Percentiles rank a stretch among this genome's conserved stretches.
phyloP scores from a whole-genome alignment of 352 stramenopile genomes.

The Phytophthora ohioensis region DNA sequence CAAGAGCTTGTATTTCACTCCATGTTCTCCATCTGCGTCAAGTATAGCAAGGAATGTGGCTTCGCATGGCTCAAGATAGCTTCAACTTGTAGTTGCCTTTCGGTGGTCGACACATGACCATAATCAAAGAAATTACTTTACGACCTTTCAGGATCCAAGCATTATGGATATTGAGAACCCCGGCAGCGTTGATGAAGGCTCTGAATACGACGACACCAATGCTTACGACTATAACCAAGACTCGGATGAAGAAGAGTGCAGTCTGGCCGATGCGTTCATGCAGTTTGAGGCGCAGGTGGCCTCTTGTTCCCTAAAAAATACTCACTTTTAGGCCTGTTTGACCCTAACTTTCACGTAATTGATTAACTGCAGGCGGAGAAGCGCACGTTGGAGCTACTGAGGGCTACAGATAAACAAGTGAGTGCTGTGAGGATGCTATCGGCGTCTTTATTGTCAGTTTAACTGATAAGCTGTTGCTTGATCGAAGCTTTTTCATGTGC shows the following conservation, averaged over 20 bases:
- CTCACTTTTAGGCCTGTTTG: not conserved
- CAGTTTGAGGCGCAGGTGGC: conserved; percentile 60
- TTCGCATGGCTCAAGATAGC: conserved; percentile 38
- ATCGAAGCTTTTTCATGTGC: conserved; percentile 29
- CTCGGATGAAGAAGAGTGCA: conserved; percentile 33
- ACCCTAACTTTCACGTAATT: not conserved
- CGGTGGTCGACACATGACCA: conserved; percentile 22
- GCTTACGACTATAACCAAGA: not conserved
- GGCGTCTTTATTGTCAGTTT: not conserved
- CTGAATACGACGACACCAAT: conserved; percentile 13
- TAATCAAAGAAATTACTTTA: not conserved
- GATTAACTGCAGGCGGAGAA: conserved; percentile 48
- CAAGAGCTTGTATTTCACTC: conserved; percentile 21
- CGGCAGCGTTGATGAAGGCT: conserved; percentile 16
- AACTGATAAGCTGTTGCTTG: conserved; percentile 6
- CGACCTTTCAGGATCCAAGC: conserved; percentile 1
- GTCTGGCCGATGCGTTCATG: conserved; percentile 59
- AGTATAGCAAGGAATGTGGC: not conserved
- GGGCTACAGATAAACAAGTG: conserved; percentile 45
- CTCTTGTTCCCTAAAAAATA: not conserved
- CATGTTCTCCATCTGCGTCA: not conserved
- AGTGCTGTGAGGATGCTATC: not conserved
- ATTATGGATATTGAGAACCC: conserved; percentile 22
- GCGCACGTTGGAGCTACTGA: conserved; percentile 48
- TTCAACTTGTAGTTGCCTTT: conserved; percentile 37